Conservation (phyloP, 768 basidiomycete genomes). For the Russula dissimulans region DNA sequence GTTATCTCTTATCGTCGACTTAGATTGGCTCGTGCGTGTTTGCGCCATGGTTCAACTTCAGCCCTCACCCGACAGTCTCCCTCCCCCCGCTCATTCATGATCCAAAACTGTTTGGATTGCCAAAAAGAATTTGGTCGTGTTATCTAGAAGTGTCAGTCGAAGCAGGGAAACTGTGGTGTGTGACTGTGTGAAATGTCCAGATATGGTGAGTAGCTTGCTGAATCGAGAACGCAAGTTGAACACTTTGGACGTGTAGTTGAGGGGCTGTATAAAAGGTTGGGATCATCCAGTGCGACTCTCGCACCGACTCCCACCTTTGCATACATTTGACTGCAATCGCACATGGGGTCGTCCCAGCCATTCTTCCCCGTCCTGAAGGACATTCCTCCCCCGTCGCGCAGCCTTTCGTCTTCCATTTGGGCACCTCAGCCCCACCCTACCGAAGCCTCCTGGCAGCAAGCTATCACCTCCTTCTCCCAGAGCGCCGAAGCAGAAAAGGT, state of each 20-base stretch:
- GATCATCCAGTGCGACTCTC: conserved; percentile 9
- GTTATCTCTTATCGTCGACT: background rate
- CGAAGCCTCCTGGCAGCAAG: conserved; percentile 58
- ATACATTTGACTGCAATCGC: background rate
- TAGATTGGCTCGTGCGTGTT: background rate
- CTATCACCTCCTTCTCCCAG: conserved; percentile 45
- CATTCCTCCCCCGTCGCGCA: conserved; percentile 15
- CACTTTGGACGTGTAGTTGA: conserved; percentile 5
- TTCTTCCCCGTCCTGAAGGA: conserved; percentile 15
- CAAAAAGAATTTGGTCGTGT: conserved; percentile 8
- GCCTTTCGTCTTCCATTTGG: conserved; percentile 53
- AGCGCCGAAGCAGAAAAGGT: conserved; percentile 35
- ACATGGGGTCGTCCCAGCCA: conserved; percentile 18
- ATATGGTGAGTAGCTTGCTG: conserved; percentile 15
- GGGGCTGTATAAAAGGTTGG: conserved; percentile 16
- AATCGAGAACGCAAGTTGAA: background rate
- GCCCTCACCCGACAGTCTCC: background rate
- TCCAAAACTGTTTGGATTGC: conserved; percentile 2
- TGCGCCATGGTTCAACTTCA: background rate
- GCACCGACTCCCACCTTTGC: conserved; percentile 8
- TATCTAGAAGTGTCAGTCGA: conserved; percentile 17
- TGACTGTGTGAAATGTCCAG: conserved; percentile 16
- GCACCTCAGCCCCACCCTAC: conserved; percentile 69
- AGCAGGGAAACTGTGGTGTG: conserved; percentile 15
- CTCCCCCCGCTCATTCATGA: background rate